Base-by-base conservation (phyloP, 192 early-diverging fungal species). In the Backusella mclennaniae region DNA sequence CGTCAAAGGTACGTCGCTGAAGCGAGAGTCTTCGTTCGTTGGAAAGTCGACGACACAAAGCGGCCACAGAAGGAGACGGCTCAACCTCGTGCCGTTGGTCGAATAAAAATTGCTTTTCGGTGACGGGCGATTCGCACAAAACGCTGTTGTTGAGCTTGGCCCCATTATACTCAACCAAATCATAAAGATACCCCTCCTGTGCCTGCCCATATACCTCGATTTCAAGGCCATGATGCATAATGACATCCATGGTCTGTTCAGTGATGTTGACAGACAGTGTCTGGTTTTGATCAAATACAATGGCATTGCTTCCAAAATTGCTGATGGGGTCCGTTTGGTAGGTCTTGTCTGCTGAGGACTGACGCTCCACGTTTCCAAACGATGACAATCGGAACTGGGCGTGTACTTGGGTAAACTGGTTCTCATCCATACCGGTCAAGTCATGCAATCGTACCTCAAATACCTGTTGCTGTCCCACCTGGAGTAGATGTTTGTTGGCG, bases 321-420 rank as follows among this genome's bases (percentile, higher is more conserved):
- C 84, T 85, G 17, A 80, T 84, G 11, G 86, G 84, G 42, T 93
- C 90, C 0, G 92, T 90, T 0, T 88, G 80, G 77, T 79, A 93
- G 2, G 91, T 84, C n/a, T 84, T 84, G 49, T 88, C 89, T 9
- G 69, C 81, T 0, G 69, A 17, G 3, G 87, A 76, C 35, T 82
- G 73, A 19, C 82, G 79, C 29, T 66, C 56, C 1, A 81, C 79
- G 19, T 81, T 86, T 9, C 86, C 88, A 83, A 93, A 92, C 6
- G 85, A 87, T 4, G 87, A 89, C 1, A 89, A 74, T 69, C 87
- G 82, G 75, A 93, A 93, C 67, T 94, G 92, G 17, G 86, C 87
- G 74, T 93, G 92, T 14, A 94, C 84, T 73, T 93, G 90, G 4
- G 85, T 90, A 76, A 81, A 93, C 42, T 85, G 78, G 12, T 74